Base-by-base conservation (phyloP, 768 basidiomycete species). In the Collybia mongolica region DNA sequence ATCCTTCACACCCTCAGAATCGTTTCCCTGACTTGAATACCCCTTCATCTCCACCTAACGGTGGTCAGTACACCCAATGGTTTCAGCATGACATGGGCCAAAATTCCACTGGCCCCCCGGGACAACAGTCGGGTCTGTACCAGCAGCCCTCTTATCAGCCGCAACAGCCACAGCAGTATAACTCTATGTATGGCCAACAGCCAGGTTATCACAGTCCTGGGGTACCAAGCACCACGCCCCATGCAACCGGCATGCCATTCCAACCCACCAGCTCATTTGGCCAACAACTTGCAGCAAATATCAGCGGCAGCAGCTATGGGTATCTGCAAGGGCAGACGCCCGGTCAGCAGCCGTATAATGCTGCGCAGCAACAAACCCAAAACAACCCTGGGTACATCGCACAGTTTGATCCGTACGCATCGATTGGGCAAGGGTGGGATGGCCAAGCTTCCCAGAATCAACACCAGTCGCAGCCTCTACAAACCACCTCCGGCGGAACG, bases 21-120 rank as follows among this genome's bases (percentile, higher is more conserved):
- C 81, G 88, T 52, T 90, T 76, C 58, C 89, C 89, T 29, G 84
- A 86, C 62, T 72, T 91, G 58, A 73, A 72, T 32, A 62, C 57
- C 46, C 38, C 56, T 58, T 32, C 32, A 32, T 41, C 63, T 56
- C 29, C 55, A 48, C 3, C 58, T 51, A 38, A 56, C 50, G 40
- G 51, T 53, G 49, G 54, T 58, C 74, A 76, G 46, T 77, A 68
- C 60, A 69, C 72, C 1, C 64, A 68, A 38, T 80, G 75, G 76
- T 20, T 62, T 39, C 59, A 58, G 42, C n/a, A 45, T 38, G 38
- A 49, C 28, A 17, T 32, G 14, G 43, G 39, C 52, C 54, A 58
- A 41, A 59, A 60, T 52, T 55, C 58, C 26, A 53, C 47, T 24
- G 59, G 62, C 19, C 62, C 60, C 42, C 74, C 72, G 47, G 62